Evolutionary conservation across 257 asterid species (phyloP).

Genomic region (Salvia splendens): DNA sequence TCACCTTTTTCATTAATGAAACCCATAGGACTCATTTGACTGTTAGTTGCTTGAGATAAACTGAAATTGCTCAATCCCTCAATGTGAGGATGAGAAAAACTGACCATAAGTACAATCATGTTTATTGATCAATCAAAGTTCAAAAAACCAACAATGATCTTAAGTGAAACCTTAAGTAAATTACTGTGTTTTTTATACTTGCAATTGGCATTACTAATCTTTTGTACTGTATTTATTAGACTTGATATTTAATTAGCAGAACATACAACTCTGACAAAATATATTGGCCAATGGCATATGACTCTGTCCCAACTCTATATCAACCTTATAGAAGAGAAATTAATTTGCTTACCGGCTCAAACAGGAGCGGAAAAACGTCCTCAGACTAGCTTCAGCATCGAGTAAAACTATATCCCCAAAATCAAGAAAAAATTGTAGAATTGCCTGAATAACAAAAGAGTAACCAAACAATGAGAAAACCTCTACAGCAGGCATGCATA

Average conservation of each 20-base stretch:
- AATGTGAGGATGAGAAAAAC: slow-evolving; percentile 5
- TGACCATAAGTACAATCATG: background rate
- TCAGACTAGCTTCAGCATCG: slow-evolving; percentile 89
- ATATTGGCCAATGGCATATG: slow-evolving; percentile 12
- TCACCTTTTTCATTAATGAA: background rate
- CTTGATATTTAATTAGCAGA: slow-evolving; percentile 10
- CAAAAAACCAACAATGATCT: background rate
- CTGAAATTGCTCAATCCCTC: slow-evolving; percentile 22
- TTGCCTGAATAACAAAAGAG: slow-evolving; percentile 53
- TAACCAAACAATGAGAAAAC: slow-evolving; percentile 22
- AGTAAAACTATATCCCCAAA: slow-evolving; percentile 80
- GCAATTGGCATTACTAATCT: slow-evolving; percentile 2
- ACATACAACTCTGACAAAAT: background rate
- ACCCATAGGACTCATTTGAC: slow-evolving; percentile 8
- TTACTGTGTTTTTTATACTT: background rate
- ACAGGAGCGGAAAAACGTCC: slow-evolving; percentile 75
- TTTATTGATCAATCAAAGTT: background rate
- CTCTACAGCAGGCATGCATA: slow-evolving; percentile 6
- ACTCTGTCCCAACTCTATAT: slow-evolving; percentile 13
- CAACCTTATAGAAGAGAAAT: slow-evolving; percentile 14
- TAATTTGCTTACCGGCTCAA: slow-evolving; percentile 74
- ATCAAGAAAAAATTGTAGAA: slow-evolving; percentile 84
- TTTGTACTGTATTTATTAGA: background rate
- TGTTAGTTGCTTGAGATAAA: slow-evolving; percentile 25
- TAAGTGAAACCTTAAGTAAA: slow-evolving; percentile 6